These are phyloP conservation scores for Penicillium simplicissimum DNA, from an alignment of 495 filamentous ascomycete species.

Conservation along the genomic window DNA sequence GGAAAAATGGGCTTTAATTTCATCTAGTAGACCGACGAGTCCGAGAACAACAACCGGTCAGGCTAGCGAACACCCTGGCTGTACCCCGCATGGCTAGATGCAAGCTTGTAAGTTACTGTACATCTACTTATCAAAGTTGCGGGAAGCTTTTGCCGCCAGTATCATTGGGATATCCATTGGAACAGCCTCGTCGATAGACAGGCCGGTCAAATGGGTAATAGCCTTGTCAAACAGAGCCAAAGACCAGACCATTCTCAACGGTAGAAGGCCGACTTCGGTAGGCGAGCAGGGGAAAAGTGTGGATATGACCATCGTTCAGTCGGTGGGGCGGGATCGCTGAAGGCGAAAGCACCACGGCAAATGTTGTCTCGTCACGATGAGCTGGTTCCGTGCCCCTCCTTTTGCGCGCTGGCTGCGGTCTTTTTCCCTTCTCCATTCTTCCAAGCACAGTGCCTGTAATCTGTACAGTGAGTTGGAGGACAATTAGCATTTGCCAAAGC, in stretches of 20 bases:
- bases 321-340: constrained; percentile 10
- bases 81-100: not conserved
- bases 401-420: constrained; percentile 3
- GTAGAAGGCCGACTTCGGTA: constrained; percentile 5
- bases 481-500: not conserved
- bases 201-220: not conserved
- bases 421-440: constrained; percentile 3
- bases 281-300: constrained; percentile 10
- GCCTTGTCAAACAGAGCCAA: not conserved
- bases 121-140: not conserved
- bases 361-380: constrained; percentile 5
- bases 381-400: constrained; percentile 27
- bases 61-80: too few relatives aligned
- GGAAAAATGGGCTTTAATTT: too few relatives aligned
- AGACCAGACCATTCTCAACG: not conserved
- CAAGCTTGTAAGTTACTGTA: too few relatives aligned
- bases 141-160: constrained; percentile 1
- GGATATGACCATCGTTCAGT: constrained; percentile 19
- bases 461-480: not conserved
- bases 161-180: not conserved
- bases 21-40: not conserved
- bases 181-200: not conserved
- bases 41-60: not conserved
- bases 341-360: constrained; percentile 7
- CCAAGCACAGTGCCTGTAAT: not conserved